Evolutionary conservation across 345 rosid species (phyloP), one percentile per base, ranked within the genome.

Genomic region (Moringa oleifera): DNA sequence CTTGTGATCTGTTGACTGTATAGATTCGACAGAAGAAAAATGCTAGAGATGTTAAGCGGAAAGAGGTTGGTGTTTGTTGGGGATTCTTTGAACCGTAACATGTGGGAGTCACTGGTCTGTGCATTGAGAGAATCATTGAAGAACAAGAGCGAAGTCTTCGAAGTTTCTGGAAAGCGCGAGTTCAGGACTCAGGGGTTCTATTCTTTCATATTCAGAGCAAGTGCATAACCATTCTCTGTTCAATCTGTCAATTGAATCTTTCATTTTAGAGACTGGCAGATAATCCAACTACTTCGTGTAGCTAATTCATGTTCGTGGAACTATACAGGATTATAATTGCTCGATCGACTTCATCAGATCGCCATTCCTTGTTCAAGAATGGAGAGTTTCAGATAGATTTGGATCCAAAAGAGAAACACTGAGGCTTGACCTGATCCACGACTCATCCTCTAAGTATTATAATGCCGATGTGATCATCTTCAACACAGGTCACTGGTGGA

Each of bases 401-500:
- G 79, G 85, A 28, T 55, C 53, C 25, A 41, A 57, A 62, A 78
- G 61, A 70, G 83, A 81, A 52, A 86, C 77, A 0, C 59, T 83
- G 67, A 76, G 83, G 60, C 85, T 86, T 2, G 89, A 86, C 59
- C 46, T 54, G 77, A 73, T 86, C n/a, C 83, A 75, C 53, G 37
- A 54, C n/a, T 57, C 73, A 9, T 59, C 69, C 18, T 64, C 68
- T 13, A 69, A 65, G 47, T 78, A 78, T 59, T 60, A 37, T 24
- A 71, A 79, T 62, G 85, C 92, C 46, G 92, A 81, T 64, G 76
- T 86, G 67, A 72, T 83, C 36, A 68, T 86, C 55, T 86, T 83
- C 81, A 86, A 86, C 71, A 80, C 89, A 11, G 89, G 85, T 24
- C 92, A 86, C 49, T 83, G 87, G 92, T 86, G 87, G 92, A 85